Conservation (phyloP, 768 basidiomycete genomes). For the Pisolithus marmoratus region DNA sequence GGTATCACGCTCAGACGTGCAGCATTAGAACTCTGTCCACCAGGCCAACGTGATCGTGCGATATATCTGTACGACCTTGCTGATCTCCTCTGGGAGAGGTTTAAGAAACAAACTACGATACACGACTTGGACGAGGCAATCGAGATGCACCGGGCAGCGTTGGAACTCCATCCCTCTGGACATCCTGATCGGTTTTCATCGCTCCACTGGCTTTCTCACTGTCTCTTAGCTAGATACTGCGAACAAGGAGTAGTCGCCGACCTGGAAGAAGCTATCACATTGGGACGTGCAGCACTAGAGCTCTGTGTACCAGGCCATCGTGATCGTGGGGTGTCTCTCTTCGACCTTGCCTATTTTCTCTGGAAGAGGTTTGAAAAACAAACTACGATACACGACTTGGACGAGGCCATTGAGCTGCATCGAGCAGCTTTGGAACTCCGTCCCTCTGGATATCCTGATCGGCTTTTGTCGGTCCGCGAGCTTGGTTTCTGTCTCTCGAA, state of each 20-base stretch:
- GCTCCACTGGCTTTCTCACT: background rate
- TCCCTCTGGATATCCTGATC: no score
- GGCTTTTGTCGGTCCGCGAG: no score
- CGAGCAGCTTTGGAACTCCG: no score
- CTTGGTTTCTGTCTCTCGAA: no score
- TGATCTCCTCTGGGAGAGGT: background rate
- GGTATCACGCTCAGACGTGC: no score
- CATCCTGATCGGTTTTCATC: background rate
- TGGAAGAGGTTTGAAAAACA: no score
- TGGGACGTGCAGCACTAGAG: background rate
- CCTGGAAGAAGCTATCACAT: background rate
- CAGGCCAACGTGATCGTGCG: no score
- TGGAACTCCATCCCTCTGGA: background rate
- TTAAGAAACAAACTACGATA: background rate
- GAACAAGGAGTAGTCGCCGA: background rate
- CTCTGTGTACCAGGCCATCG: background rate
- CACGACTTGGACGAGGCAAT: background rate
- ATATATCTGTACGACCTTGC: background rate
- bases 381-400: no score
- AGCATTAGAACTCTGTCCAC: background rate
- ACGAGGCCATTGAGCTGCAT: no score
- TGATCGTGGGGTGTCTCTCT: no score
- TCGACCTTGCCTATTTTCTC: no score
- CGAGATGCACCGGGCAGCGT: background rate
- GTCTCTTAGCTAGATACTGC: background rate